These are phyloP conservation scores for Fusarium bactridioides DNA, from an alignment of 2,329 filamentous ascomycete genomes.

Conservation along the genomic window DNA sequence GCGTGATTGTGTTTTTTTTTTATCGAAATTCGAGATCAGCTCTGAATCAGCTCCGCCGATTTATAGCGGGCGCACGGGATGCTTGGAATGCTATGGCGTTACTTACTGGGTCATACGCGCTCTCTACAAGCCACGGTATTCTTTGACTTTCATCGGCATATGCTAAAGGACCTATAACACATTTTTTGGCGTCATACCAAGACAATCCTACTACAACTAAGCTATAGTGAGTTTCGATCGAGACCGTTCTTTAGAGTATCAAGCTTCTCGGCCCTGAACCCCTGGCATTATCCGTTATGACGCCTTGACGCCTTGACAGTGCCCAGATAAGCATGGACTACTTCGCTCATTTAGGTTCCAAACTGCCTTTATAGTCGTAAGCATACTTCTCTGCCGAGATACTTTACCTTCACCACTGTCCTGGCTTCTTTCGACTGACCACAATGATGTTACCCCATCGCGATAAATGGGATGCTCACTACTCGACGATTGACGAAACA, in stretches of 20 bases:
- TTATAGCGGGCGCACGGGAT: background rate
- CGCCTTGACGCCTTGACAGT: background rate
- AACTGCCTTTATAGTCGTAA: background rate
- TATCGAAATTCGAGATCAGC: background rate
- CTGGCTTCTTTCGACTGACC: background rate
- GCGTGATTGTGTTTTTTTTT: fast-evolving
- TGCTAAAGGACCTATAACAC: background rate
- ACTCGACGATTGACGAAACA: background rate
- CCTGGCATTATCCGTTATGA: background rate
- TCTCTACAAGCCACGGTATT: background rate
- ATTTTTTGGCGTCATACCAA: background rate
- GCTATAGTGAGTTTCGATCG: background rate
- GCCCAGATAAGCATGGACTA: background rate
- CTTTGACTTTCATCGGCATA: background rate
- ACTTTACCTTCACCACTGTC: background rate
- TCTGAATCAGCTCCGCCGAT: background rate
- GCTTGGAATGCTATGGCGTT: background rate
- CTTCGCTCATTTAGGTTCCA: background rate
- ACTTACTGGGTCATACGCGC: background rate
- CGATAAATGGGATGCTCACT: background rate
- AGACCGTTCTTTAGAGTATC: background rate
- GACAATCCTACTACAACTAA: background rate
- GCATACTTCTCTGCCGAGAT: background rate
- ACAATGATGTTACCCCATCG: constrained; percentile 9
- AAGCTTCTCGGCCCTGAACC: background rate